Conservation (phyloP, 352 stramenopile genomes). For the Halophytophthora batemanensis region DNA sequence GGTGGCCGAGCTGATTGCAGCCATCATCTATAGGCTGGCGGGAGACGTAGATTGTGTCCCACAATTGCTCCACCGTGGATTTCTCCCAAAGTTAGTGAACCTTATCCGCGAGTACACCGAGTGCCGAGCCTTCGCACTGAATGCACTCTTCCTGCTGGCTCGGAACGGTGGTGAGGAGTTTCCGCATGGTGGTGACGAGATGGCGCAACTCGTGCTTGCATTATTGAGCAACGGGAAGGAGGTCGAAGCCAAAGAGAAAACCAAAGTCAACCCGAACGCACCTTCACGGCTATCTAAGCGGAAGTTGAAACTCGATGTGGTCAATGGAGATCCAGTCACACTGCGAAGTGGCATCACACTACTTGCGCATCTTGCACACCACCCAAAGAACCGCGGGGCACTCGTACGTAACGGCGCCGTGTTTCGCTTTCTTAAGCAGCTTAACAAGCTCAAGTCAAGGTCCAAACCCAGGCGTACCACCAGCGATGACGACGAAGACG, state of each 20-base stretch:
- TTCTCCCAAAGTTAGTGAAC: conserved; percentile 45
- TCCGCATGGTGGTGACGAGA: conserved; percentile 58
- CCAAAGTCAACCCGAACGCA: conserved; percentile 17
- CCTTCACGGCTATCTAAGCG: conserved; percentile 11
- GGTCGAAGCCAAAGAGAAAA: conserved; percentile 14
- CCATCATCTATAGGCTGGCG: conserved; percentile 56
- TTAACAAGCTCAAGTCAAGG: conserved; percentile 31
- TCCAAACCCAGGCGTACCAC: background rate
- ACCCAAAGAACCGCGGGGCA: conserved; percentile 50
- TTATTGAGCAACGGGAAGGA: conserved; percentile 39
- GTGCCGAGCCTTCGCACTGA: conserved; percentile 44
- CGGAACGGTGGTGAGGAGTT: conserved; percentile 44
- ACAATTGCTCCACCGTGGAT: conserved; percentile 40
- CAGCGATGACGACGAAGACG: conserved; percentile 13
- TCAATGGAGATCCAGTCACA: conserved; percentile 23
- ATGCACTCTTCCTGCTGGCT: conserved; percentile 53
- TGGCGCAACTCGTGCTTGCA: conserved; percentile 39
- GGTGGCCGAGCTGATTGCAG: conserved; percentile 46
- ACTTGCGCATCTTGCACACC: conserved; percentile 53
- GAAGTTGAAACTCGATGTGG: conserved; percentile 23
- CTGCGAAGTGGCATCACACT: conserved; percentile 54
- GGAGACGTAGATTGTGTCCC: conserved; percentile 8
- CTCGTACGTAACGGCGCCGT: conserved; percentile 55
- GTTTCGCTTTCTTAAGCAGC: conserved; percentile 51
- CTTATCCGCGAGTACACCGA: conserved; percentile 42